Evolutionary conservation across 2,329 filamentous ascomycete genomes (phyloP), one percentile per base, ranked within the genome.

Genomic region (Mycosphaerella sp.): DNA sequence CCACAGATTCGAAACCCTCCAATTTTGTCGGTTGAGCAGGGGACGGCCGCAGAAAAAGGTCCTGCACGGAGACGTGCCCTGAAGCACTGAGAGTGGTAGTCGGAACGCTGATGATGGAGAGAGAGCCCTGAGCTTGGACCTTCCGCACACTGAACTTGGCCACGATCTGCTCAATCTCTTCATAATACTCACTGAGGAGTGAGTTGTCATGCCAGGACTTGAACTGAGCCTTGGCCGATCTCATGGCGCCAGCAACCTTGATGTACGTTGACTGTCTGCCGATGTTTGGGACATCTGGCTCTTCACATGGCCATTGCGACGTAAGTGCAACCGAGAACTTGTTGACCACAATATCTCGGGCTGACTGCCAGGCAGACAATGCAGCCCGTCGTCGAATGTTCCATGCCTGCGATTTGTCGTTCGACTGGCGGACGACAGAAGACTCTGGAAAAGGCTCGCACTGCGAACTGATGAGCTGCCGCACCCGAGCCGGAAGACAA

Each of bases 391-490:
- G 25, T 12, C 46, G 37, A n/a, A 3, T 3, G 8, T 41, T 14
- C 16, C 42, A 49, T 1, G 14, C 37, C 4, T 13, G 8, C 7
- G 4, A 16, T 34, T 9, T 37, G 21, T 47, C 44, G 21, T 47
- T 40, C 8, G 10, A 9, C 35, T 32, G n/a, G 9, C 44, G 21
- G 6, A 17, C 18, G 9, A 21, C 17, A 6, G 10, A 9, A 25
- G 40, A 21, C 10, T 48, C 45, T 12, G 41, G 40, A 21, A 51
- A 41, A 27, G 27, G 35, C 10, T 30, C 16, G 16, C 18, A n/a
- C 12, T 34, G n/a, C 6, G 41, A 25, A 4, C 16, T 7, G 18
- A 16, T 2, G 16, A 50, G 40, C 9, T 0, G 74, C 7, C 36
- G 44, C 36, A 47, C 6, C 7, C 18, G 9, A 28, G 12, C 4